phyloP scores from a whole-genome alignment of 139 green algal species.

The Tetradesmus obliquus region DNA sequence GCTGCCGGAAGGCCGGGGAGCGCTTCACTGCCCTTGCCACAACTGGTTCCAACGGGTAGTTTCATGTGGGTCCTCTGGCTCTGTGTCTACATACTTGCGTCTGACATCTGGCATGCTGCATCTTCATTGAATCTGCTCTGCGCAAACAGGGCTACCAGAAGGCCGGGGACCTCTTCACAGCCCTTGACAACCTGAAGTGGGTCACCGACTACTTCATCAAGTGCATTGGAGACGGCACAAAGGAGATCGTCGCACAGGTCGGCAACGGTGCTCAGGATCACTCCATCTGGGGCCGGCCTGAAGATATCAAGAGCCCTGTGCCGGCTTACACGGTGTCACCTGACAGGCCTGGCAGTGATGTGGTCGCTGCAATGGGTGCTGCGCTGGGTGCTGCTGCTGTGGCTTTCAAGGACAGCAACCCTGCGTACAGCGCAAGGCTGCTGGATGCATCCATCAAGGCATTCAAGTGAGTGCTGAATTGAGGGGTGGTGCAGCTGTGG shows the following conservation, averaged over 20 bases:
- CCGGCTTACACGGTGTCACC: constrained; percentile 39
- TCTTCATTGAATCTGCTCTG: neutral
- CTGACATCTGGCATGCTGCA: neutral
- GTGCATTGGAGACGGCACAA: constrained; percentile 37
- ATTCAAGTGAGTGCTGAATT: constrained; percentile 29
- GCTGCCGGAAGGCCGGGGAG: too few species aligned
- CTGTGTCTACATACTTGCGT: neutral
- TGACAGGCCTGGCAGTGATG: constrained; percentile 43
- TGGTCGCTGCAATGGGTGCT: constrained; percentile 44
- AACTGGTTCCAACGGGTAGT: neutral
- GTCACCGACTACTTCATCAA: constrained; percentile 51
- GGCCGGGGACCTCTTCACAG: constrained; percentile 7
- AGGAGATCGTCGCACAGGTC: constrained; percentile 35
- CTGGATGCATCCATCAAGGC: constrained; percentile 31
- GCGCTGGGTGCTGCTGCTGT: constrained; percentile 40
- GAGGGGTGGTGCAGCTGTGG: neutral
- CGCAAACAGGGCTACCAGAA: constrained; percentile 5
- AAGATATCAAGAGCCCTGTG: constrained; percentile 38
- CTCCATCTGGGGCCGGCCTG: constrained; percentile 25
- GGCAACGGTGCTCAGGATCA: constrained; percentile 38
- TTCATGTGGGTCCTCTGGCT: neutral
- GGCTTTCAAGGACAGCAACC: constrained; percentile 37
- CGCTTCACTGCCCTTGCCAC: too few species aligned
- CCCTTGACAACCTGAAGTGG: constrained; percentile 44
- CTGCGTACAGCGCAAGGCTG: constrained; percentile 29